Evolutionary conservation across 2,329 filamentous ascomycete genomes (phyloP).

Genomic region (Colletotrichum gigasporum): DNA sequence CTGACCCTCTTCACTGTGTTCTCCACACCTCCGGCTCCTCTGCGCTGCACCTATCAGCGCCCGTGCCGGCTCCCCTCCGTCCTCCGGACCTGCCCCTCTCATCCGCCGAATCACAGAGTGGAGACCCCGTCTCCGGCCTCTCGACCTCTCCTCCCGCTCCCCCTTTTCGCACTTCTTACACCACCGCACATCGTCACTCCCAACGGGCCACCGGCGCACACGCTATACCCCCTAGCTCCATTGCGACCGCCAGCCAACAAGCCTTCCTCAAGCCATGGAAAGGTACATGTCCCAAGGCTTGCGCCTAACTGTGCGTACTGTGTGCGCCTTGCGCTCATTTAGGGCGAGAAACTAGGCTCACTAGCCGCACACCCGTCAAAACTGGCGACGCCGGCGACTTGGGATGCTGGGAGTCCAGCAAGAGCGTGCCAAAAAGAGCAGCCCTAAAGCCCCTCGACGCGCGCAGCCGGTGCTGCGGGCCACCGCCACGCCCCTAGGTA

Average conservation of each 20-base stretch:
- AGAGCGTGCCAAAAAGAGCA: background rate
- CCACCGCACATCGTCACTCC: slow-evolving; percentile 6
- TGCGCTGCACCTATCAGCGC: slow-evolving; percentile 21
- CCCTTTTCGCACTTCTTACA: slow-evolving; percentile 20
- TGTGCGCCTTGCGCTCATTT: slow-evolving; percentile 4
- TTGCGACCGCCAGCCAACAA: slow-evolving; percentile 25
- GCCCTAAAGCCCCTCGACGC: slow-evolving; percentile 5
- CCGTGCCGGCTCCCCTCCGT: slow-evolving; percentile 1
- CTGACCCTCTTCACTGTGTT: background rate
- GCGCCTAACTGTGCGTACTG: slow-evolving; percentile 24
- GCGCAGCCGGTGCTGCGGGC: background rate
- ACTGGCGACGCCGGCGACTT: background rate
- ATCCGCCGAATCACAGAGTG: slow-evolving; percentile 7
- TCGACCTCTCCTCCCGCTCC: slow-evolving; percentile 9
- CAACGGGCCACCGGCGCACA: slow-evolving; percentile 8
- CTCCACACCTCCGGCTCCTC: slow-evolving; percentile 12
- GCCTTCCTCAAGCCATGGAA: background rate
- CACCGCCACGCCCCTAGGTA: slow-evolving; percentile 19
- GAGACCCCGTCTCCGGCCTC: slow-evolving; percentile 12
- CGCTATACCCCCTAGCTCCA: slow-evolving; percentile 7
- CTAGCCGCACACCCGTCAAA: slow-evolving; percentile 18
- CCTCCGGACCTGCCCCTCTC: slow-evolving; percentile 13
- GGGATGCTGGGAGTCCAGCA: background rate
- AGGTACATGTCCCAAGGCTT: slow-evolving; percentile 8
- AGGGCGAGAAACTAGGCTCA: background rate